phyloP scores from a whole-genome alignment of 106 monocot genomes.

The Dioscorea alata region DNA sequence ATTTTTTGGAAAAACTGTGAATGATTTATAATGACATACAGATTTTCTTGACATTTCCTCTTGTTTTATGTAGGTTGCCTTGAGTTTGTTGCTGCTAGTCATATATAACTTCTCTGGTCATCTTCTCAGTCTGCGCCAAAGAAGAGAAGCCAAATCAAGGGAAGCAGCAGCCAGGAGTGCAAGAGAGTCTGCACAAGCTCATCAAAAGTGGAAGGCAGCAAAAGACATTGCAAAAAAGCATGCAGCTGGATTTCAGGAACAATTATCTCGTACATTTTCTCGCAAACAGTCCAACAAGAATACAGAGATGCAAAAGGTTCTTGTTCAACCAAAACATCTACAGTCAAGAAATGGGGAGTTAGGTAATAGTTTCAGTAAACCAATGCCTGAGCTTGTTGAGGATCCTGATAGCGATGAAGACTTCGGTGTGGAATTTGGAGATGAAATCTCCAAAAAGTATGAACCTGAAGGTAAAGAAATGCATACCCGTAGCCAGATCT shows the following conservation, averaged over 20 bases:
- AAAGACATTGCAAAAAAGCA: slow-evolving; percentile 42
- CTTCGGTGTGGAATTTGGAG: slow-evolving; percentile 68
- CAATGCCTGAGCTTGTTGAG: slow-evolving; percentile 57
- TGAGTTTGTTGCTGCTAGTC: slow-evolving; percentile 47
- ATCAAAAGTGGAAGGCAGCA: slow-evolving; percentile 55
- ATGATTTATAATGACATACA: no score
- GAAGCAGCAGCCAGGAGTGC: slow-evolving; percentile 49
- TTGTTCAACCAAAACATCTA: slow-evolving; percentile 16
- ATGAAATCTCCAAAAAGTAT: slow-evolving; percentile 54
- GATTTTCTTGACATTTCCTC: background rate
- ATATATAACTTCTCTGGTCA: slow-evolving; percentile 60
- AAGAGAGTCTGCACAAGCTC: slow-evolving; percentile 34
- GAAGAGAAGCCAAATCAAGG: slow-evolving; percentile 48
- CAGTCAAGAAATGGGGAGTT: slow-evolving; percentile 25
- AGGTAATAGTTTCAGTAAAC: slow-evolving; percentile 27
- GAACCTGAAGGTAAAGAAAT: slow-evolving; percentile 58
- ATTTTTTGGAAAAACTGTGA: no score
- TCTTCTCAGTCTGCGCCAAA: slow-evolving; percentile 35
- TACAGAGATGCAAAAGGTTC: slow-evolving; percentile 1
- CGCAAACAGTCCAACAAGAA: slow-evolving; percentile 13
- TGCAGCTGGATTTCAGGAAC: slow-evolving; percentile 29
- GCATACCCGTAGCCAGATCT: slow-evolving; percentile 80
- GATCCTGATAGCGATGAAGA: slow-evolving; percentile 49
- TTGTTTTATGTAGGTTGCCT: slow-evolving; percentile 22
- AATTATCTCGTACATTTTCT: slow-evolving; percentile 42